Conservation (phyloP, 2,329 filamentous ascomycete species). For the Paraconiothyrium brasiliense region DNA sequence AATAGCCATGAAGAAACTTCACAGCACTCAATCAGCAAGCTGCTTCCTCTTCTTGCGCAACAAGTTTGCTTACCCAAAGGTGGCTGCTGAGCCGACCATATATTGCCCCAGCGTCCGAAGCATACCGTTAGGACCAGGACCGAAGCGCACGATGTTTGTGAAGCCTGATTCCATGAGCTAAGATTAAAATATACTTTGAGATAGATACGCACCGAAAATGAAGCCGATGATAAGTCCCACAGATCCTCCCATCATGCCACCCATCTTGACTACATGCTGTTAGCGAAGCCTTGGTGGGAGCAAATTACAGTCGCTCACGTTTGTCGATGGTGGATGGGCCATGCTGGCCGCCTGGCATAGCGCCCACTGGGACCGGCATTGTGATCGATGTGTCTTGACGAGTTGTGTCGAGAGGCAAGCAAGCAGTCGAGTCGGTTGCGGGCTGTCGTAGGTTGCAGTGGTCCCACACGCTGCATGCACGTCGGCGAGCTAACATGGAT, state of each 20-base stretch:
- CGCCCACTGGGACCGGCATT: slow-evolving; percentile 68
- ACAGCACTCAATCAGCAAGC: slow-evolving; percentile 26
- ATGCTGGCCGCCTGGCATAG: slow-evolving; percentile 46
- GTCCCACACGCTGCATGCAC: slow-evolving; percentile 2
- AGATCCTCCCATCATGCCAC: slow-evolving; percentile 96
- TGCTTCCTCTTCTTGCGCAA: not conserved
- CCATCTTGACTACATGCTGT: slow-evolving; percentile 83
- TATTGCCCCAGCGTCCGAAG: slow-evolving; percentile 95
- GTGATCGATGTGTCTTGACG: slow-evolving; percentile 26
- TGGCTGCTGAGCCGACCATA: slow-evolving; percentile 93
- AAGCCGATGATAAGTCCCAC: slow-evolving; percentile 97
- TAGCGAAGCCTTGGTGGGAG: slow-evolving; percentile 39
- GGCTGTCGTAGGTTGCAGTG: slow-evolving; percentile 12
- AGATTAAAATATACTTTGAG: not conserved
- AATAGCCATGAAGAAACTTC: slow-evolving; percentile 96
- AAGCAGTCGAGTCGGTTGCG: slow-evolving; percentile 22
- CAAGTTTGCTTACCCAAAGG: slow-evolving; percentile 78
- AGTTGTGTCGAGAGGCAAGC: slow-evolving; percentile 23
- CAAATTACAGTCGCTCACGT: slow-evolving; percentile 58
- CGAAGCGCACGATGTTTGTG: slow-evolving; percentile 94
- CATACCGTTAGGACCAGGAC: slow-evolving; percentile 90
- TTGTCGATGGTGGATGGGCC: slow-evolving; percentile 77
- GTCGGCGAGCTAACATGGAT: not conserved
- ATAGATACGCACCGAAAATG: slow-evolving; percentile 81
- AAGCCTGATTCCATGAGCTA: slow-evolving; percentile 68